phyloP scores from a whole-genome alignment of 148 eudicot species.

The Hydrangea macrophylla region DNA sequence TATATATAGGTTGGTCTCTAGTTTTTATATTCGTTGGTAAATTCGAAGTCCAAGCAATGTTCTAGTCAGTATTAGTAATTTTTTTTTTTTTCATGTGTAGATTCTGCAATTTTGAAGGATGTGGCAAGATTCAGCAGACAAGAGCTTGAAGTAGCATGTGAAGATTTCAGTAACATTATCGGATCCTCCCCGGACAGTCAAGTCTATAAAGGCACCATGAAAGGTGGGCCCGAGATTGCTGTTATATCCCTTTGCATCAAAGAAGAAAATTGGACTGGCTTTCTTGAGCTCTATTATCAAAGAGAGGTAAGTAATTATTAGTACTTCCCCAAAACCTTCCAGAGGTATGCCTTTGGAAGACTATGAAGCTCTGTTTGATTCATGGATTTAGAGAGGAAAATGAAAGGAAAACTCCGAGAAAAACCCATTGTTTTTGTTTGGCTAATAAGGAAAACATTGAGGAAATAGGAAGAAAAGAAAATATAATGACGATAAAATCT shows the following conservation, averaged over 20 bases:
- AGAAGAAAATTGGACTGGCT: conserved; percentile 92
- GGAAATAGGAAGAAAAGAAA: too few species aligned
- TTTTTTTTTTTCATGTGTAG: conserved; percentile 28
- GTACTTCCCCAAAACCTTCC: not conserved
- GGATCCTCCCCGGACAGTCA: conserved; percentile 86
- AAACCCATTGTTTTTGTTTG: too few species aligned
- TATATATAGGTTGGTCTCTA: conserved; percentile 52
- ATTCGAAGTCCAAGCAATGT: not conserved
- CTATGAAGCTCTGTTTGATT: too few species aligned
- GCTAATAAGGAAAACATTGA: too few species aligned
- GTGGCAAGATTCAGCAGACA: conserved; percentile 63
- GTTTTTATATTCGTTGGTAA: not conserved
- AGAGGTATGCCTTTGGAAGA: not conserved
- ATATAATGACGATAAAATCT: too few species aligned
- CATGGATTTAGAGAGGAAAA: too few species aligned
- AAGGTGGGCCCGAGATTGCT: conserved; percentile 94
- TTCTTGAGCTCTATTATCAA: conserved; percentile 89
- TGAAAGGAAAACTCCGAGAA: too few species aligned
- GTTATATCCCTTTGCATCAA: conserved; percentile 87
- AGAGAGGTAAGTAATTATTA: conserved; percentile 57
- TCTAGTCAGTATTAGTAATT: not conserved
- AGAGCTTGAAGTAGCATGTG: conserved; percentile 97
- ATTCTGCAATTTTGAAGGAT: conserved; percentile 73
- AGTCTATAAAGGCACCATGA: conserved; percentile 84
- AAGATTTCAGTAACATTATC: conserved; percentile 97